Evolutionary conservation across 2,329 filamentous ascomycete species (phyloP), one percentile per base, ranked within the genome.

Genomic region (Diplodia scrobiculata): DNA sequence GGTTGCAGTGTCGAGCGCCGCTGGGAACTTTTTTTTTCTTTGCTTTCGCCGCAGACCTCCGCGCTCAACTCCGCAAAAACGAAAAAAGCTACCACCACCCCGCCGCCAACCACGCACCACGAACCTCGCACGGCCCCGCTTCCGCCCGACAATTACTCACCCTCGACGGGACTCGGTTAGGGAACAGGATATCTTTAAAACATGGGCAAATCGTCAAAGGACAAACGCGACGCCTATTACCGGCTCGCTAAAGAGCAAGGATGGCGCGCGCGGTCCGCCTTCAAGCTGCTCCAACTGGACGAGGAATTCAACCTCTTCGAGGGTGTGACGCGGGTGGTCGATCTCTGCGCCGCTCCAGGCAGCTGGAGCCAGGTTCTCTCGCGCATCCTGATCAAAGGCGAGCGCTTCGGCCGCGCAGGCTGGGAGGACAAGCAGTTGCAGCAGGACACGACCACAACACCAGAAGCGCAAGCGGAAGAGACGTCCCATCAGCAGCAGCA

Each of bases 301-400:
- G 92, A 86, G 87, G 92, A 97, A 81, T 99, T 98, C 80, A 91
- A 97, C 73, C 86, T 99, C 11, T 97, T 99, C 77, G 86, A 91
- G 71, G 87, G 89, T 72, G 94, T 98, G 55, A 94, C 91, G 2
- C 86, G 95, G 41, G 95, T 99, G 1, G 94, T 99, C 17, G 95
- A 99, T 77, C 84, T 99, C 21, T 99, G 95, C 75, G 95, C 95
- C 36, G 95, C 95, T 0, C 95, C 95, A 0, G 95, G 95, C 32
- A 96, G 92, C 73, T 99, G 95, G 95, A 97, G 92, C 55, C 95
- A 99, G 78, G 95, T 99, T 0, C 85, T 99, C 14, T 98, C 94
- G 13, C 87, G 95, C 21, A 91, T 97, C 0, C 81, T 99, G 66
- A 97, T 98, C 77, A 93, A 95, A 78, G 92, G 92, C 60, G 93